These are phyloP conservation scores for Saitozyma sp. DNA, from an alignment of 768 basidiomycete species.

Conservation along the genomic window DNA sequence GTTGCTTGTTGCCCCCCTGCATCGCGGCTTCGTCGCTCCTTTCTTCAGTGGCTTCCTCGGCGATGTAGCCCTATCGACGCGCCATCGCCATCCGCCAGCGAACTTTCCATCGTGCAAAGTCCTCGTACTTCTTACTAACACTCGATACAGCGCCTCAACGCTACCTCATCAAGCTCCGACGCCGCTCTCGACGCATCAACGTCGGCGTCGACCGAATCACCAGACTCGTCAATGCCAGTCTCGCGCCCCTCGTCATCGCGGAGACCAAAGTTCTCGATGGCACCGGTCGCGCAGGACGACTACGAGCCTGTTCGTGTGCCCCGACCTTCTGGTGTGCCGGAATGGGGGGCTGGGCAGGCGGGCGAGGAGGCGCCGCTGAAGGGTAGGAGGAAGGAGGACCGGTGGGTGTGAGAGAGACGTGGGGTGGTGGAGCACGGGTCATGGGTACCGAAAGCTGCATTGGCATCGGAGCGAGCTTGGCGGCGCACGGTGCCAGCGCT, in stretches of 20 bases:
- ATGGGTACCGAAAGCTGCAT: too few species aligned
- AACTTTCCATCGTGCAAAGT: background rate
- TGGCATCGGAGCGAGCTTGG: too few species aligned
- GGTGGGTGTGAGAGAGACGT: constrained; percentile 28
- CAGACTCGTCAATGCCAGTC: constrained; percentile 56
- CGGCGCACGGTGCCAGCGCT: too few species aligned
- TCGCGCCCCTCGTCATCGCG: constrained; percentile 7
- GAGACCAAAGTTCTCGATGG: constrained; percentile 33
- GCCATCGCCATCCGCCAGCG: background rate
- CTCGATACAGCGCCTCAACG: constrained; percentile 20
- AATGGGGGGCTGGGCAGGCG: constrained; percentile 69
- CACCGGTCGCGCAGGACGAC: constrained; percentile 57
- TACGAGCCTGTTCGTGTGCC: constrained; percentile 86
- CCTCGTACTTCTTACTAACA: background rate
- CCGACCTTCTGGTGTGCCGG: constrained; percentile 81
- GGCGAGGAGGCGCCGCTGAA: constrained; percentile 37
- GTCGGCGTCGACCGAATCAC: constrained; percentile 63
- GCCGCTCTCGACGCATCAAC: background rate
- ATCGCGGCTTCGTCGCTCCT: background rate
- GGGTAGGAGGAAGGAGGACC: constrained; percentile 36
- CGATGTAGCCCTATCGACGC: too few species aligned
- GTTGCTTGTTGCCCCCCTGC: background rate
- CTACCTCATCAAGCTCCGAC: constrained; percentile 6
- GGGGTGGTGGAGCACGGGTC: too few species aligned
- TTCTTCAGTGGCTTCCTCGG: background rate